Base-by-base conservation (phyloP, 2,329 filamentous ascomycete genomes). In the Aspergillus sp. region DNA sequence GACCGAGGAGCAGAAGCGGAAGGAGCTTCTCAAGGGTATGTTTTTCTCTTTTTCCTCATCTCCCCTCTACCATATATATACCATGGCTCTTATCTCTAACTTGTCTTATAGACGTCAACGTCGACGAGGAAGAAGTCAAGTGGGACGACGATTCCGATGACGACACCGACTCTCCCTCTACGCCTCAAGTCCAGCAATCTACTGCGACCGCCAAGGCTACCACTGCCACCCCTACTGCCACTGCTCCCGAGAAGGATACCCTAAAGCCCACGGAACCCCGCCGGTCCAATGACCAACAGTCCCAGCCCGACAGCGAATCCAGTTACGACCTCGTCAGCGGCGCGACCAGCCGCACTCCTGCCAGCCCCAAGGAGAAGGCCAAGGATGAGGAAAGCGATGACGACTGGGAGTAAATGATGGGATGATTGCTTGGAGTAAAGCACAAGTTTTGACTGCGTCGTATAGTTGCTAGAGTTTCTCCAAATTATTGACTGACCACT, bases 261-360 rank as follows among this genome's bases (percentile, higher is more conserved):
- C 79, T 87, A 51, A 91, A 91, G 76, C 83, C 88, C 25, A 78
- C 79, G 30, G 86, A 90, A 68, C 80, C 87, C 17, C 88, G 91
- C 57, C 79, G 81, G 41, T 96, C 92, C 25, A 90, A 96, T 70
- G 92, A 97, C 71, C 90, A 92, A 74, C 92, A 94, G 74, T 96
- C 91, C 25, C 91, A 95, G 67, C 88, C 92, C 7, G 95, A 95
- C 70, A 97, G 94, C 74, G 95, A 99, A 69, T 91, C 91, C 17
- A 97, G 92, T 79, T 99, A 99, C 75, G 95, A 99, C 74, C 84
- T 99, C 36, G 92, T 99, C 49, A 93, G 90, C 55, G 91, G 90
- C 52, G 85, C 87, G 48, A 87, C 89, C 39, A 97, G 91, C 74
- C 90, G 91, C 65, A 89, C 92, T 17, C 90, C 92, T 1, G 84